These are phyloP conservation scores for Gleditsia sinensis DNA, from an alignment of 306 rosid species.

Conservation along the genomic window DNA sequence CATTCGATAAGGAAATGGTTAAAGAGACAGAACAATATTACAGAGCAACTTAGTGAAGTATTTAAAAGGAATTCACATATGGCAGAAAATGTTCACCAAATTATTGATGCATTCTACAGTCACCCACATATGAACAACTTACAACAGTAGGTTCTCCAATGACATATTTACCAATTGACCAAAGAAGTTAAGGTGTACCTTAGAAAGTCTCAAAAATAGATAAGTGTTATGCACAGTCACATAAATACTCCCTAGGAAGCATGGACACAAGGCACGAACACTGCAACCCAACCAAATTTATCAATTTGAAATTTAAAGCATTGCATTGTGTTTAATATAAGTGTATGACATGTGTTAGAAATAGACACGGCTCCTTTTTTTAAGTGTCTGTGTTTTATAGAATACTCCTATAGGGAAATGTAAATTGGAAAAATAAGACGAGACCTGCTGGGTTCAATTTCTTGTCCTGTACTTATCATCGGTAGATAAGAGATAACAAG, in stretches of 20 bases:
- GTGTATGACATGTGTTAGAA: no score
- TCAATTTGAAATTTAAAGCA: no score
- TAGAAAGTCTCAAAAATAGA: not conserved
- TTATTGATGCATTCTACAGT: not conserved
- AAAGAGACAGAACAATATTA: not conserved
- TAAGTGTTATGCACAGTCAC: not conserved
- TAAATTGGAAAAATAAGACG: not conserved
- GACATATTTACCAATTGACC: constrained; percentile 1
- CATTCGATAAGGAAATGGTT: constrained; percentile 11
- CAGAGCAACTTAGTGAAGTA: constrained; percentile 2
- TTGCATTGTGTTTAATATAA: no score
- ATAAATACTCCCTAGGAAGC: not conserved
- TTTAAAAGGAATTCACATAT: not conserved
- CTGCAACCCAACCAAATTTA: no score
- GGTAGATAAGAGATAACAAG: not conserved
- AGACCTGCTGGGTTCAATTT: not conserved
- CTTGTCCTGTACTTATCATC: not conserved
- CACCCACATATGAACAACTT: constrained; percentile 17
- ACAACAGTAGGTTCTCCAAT: not conserved
- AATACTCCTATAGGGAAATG: not conserved
- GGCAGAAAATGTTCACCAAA: not conserved
- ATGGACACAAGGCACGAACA: no score
- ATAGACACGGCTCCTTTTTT: no score
- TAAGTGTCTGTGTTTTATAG: no score
- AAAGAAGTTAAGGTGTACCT: not conserved